These are phyloP conservation scores for Acacia acuminata DNA, from an alignment of 306 rosid genomes.

Conservation along the genomic window DNA sequence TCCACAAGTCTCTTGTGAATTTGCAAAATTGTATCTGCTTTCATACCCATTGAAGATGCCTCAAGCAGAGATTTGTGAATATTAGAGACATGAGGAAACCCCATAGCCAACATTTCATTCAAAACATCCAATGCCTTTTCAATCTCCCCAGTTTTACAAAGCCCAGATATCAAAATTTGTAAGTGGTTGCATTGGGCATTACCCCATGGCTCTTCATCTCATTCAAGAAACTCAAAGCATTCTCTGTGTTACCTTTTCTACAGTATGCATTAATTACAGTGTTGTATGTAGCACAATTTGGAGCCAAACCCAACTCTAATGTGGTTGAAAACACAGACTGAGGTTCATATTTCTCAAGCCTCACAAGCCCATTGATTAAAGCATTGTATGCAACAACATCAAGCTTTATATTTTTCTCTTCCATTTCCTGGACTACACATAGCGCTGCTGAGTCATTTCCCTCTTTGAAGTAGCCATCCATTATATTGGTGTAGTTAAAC, in stretches of 20 bases:
- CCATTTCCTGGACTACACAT: slow-evolving; percentile 73
- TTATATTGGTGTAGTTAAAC: slow-evolving; percentile 74
- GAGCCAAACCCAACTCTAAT: slow-evolving; percentile 72
- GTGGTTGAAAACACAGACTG: slow-evolving; percentile 63
- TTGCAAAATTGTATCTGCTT: slow-evolving; percentile 61
- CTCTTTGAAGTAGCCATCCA: slow-evolving; percentile 77
- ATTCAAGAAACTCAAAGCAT: slow-evolving; percentile 65
- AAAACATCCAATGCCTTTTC: slow-evolving; percentile 63
- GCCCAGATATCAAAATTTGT: slow-evolving; percentile 63
- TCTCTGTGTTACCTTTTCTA: slow-evolving; percentile 57
- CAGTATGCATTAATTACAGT: slow-evolving; percentile 66
- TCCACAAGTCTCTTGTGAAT: slow-evolving; percentile 64
- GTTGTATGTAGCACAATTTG: slow-evolving; percentile 76
- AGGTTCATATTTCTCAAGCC: slow-evolving; percentile 70
- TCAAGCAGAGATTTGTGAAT: slow-evolving; percentile 66
- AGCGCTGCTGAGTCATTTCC: slow-evolving; percentile 70
- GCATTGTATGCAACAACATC: slow-evolving; percentile 89
- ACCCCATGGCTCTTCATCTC: slow-evolving; percentile 76
- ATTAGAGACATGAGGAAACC: slow-evolving; percentile 49
- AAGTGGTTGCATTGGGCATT: slow-evolving; percentile 58
- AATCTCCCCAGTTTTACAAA: slow-evolving; percentile 65
- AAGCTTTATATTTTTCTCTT: slow-evolving; percentile 53
- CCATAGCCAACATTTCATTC: slow-evolving; percentile 60
- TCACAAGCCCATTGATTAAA: slow-evolving; percentile 70
- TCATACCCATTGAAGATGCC: slow-evolving; percentile 60